Conservation (phyloP, 345 rosid genomes). For the Crucihimalaya himalaica region DNA sequence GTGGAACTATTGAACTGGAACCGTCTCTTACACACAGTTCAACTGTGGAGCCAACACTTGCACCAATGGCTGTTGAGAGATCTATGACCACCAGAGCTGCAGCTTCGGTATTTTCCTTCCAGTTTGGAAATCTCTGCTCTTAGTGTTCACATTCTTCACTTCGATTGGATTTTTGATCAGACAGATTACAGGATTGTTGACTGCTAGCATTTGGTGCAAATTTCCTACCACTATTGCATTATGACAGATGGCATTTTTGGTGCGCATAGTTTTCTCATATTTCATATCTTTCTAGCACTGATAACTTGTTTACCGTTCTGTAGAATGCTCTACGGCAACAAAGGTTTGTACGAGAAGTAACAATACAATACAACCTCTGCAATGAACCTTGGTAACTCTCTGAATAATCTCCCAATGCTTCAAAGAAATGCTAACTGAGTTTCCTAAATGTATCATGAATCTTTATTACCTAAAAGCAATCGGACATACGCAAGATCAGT, state of each 20-base stretch:
- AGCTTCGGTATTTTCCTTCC: constrained; percentile 70
- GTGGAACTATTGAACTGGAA: constrained; percentile 92
- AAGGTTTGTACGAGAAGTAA: constrained; percentile 96
- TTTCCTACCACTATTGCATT: constrained; percentile 1
- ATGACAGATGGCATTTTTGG: constrained; percentile 1
- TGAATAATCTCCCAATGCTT: not conserved
- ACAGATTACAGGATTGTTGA: constrained; percentile 5
- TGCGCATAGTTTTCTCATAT: constrained; percentile 12
- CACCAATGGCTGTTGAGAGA: constrained; percentile 98
- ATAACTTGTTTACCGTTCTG: constrained; percentile 28
- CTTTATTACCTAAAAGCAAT: not conserved
- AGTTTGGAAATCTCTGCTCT: not conserved
- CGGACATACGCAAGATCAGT: not conserved
- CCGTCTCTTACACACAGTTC: constrained; percentile 96
- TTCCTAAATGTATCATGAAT: not conserved
- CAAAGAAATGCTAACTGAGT: constrained; percentile 4
- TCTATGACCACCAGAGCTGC: constrained; percentile 99
- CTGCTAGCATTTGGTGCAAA: constrained; percentile 6
- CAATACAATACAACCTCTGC: constrained; percentile 98
- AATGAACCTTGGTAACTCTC: constrained; percentile 93
- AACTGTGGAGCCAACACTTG: constrained; percentile 96
- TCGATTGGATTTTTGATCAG: constrained; percentile 14
- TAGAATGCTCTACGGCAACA: constrained; percentile 98
- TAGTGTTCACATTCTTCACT: constrained; percentile 4
- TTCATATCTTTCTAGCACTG: not conserved